These are phyloP conservation scores for Lumnitzera littorea DNA, from an alignment of 345 rosid genomes.

Conservation along the genomic window DNA sequence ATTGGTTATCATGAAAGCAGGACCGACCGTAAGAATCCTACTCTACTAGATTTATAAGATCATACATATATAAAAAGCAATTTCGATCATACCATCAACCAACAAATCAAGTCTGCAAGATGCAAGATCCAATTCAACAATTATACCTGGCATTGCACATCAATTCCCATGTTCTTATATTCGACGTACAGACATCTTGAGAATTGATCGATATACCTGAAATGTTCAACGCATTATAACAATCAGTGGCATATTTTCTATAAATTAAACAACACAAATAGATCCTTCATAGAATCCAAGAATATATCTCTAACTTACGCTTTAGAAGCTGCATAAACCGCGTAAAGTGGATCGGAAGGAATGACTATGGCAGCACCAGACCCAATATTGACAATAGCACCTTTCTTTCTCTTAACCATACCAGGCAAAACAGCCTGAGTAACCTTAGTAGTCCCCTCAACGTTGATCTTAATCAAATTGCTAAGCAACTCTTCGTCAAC, in stretches of 20 bases:
- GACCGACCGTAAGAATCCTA: no score
- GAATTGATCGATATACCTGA: constrained; percentile 88
- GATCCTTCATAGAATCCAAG: not conserved
- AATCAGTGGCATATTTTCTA: not conserved
- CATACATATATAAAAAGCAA: no score
- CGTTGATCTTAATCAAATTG: constrained; percentile 64
- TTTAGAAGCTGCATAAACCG: constrained; percentile 85
- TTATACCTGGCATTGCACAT: constrained; percentile 38
- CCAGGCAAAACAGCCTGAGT: constrained; percentile 75
- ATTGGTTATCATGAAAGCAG: no score
- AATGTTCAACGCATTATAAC: constrained; percentile 1
- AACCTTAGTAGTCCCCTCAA: constrained; percentile 89
- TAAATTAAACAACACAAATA: constrained; percentile 1
- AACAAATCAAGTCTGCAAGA: no score
- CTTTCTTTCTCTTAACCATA: constrained; percentile 79
- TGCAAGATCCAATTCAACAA: not conserved
- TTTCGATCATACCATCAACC: no score
- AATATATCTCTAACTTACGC: constrained; percentile 43
- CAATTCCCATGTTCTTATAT: constrained; percentile 75
- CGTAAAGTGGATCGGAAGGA: constrained; percentile 95
- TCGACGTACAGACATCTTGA: constrained; percentile 88
- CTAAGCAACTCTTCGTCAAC: constrained; percentile 61
- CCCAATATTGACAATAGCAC: constrained; percentile 91
- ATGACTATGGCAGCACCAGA: constrained; percentile 87
- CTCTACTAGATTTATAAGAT: no score